phyloP scores from a whole-genome alignment of 768 basidiomycete species.

The Russula lepida region DNA sequence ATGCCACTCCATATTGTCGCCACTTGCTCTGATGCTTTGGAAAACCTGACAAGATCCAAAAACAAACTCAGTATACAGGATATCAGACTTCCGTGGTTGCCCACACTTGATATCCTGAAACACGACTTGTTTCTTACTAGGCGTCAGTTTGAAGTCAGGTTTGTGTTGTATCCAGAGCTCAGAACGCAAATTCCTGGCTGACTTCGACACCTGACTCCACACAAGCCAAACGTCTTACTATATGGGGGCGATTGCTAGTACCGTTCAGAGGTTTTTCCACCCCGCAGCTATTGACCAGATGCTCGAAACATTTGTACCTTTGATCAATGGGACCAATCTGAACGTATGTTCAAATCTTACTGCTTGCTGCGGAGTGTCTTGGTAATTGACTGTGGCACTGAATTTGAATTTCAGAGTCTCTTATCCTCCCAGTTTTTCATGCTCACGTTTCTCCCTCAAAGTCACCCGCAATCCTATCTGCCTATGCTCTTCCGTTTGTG shows the following conservation, averaged over 20 bases:
- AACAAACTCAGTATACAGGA: constrained; percentile 71
- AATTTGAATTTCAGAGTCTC: constrained; percentile 40
- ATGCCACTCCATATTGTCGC: constrained; percentile 64
- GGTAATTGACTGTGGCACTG: constrained; percentile 3
- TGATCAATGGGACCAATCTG: constrained; percentile 63
- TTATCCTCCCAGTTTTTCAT: constrained; percentile 81
- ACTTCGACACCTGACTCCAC: neutral
- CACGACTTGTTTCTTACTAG: constrained; percentile 70
- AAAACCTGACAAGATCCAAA: constrained; percentile 52
- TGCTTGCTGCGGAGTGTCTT: neutral
- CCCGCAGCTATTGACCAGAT: constrained; percentile 81
- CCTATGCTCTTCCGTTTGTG: constrained; percentile 80
- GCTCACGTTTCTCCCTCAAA: constrained; percentile 75
- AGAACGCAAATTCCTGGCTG: neutral
- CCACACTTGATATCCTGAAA: constrained; percentile 61
- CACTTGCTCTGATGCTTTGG: constrained; percentile 55
- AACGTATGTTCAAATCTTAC: constrained; percentile 43
- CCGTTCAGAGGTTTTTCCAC: constrained; percentile 76
- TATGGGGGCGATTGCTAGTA: constrained; percentile 63
- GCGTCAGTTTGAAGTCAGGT: constrained; percentile 75
- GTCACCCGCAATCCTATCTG: constrained; percentile 77
- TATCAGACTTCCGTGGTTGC: constrained; percentile 75
- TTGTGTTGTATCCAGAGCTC: constrained; percentile 23
- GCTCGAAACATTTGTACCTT: constrained; percentile 78
- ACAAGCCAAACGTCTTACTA: constrained; percentile 66